Conservation (phyloP, 1,284 basidiomycete genomes). For the Rhodotorula sp. region DNA sequence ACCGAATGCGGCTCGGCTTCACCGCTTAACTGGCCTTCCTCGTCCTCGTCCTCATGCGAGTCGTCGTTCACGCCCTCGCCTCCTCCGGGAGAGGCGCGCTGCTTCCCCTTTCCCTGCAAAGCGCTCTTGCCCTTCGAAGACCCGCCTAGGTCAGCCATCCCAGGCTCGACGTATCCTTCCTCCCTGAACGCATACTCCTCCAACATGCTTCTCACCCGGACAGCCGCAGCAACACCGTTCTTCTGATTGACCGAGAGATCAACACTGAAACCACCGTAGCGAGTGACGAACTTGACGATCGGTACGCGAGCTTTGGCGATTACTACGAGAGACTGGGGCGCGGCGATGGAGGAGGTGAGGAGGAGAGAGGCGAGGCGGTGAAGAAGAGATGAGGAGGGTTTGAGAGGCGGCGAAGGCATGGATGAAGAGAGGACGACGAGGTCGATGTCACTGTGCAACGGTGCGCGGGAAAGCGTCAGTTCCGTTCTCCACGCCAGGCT, state of each 20-base stretch:
- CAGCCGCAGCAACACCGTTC: slow-evolving; percentile 77
- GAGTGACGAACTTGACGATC: slow-evolving; percentile 81
- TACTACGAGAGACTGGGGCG: slow-evolving; percentile 38
- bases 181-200: slow-evolving; percentile 36
- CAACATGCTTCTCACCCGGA: slow-evolving; percentile 45
- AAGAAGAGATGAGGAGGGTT: slow-evolving; percentile 33
- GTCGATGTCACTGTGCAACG: slow-evolving; percentile 57
- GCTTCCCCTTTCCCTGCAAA: slow-evolving; percentile 10
- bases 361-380: slow-evolving; percentile 40
- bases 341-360: slow-evolving; percentile 36
- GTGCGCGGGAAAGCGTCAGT: not conserved
- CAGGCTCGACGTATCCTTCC: slow-evolving; percentile 35
- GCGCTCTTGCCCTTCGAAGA: slow-evolving; percentile 10
- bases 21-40: not conserved
- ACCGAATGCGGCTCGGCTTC: slow-evolving; percentile 24
- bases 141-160: not conserved
- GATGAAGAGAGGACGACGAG: slow-evolving; percentile 54
- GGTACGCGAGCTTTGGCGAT: slow-evolving; percentile 56
- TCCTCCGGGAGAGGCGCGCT: not conserved
- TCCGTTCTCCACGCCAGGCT: too few species aligned
- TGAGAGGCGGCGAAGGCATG: slow-evolving; percentile 36
- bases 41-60: slow-evolving; percentile 5
- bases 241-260: slow-evolving; percentile 87
- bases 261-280: slow-evolving; percentile 69
- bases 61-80: not conserved